phyloP scores from a whole-genome alignment of 495 filamentous ascomycete genomes.

The Astrothelium subdiscretum region DNA sequence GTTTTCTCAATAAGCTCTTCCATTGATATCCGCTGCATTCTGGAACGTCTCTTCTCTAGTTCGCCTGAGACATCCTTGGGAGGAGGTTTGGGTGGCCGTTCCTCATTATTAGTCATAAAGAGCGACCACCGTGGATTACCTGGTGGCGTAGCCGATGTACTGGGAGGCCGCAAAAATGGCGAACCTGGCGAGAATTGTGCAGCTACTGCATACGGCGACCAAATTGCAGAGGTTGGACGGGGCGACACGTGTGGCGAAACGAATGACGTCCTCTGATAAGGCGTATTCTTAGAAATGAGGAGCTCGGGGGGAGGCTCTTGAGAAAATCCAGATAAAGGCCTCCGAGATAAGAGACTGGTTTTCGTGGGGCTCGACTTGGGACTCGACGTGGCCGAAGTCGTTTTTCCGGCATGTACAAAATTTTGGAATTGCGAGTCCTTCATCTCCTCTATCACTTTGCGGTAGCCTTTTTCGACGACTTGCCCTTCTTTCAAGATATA shows the following conservation, averaged over 20 bases:
- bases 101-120: background rate
- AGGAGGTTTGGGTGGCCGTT: background rate
- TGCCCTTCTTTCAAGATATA: constrained; percentile 67
- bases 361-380: background rate
- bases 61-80: background rate
- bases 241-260: background rate
- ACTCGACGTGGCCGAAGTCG: background rate
- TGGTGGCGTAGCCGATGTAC: background rate
- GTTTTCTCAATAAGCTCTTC: background rate
- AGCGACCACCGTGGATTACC: background rate
- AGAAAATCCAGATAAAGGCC: background rate
- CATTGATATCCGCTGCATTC: background rate
- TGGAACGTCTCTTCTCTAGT: background rate
- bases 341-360: background rate
- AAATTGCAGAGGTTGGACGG: background rate
- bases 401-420: constrained; percentile 11
- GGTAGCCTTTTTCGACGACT: constrained; percentile 59
- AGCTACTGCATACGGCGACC: background rate
- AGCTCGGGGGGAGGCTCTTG: background rate
- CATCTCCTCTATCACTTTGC: constrained; percentile 33
- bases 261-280: background rate
- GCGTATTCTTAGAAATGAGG: background rate
- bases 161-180: background rate
- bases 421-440: constrained; percentile 20
- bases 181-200: background rate